Conservation (phyloP, 176 grass and related monocot genomes). For the Zoysia pacifica region DNA sequence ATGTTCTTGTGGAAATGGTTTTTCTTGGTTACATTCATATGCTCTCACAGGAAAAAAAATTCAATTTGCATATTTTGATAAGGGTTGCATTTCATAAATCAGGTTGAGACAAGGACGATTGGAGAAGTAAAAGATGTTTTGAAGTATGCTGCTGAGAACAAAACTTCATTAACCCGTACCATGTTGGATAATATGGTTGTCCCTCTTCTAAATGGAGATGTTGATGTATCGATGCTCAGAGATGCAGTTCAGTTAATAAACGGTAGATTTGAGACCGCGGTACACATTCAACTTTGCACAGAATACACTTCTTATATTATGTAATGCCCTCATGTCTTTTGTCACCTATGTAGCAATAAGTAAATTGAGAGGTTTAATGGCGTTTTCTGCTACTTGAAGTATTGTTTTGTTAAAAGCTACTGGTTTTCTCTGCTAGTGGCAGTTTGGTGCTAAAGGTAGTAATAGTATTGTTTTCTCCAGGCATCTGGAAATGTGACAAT, state of each 20-base stretch:
- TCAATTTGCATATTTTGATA: neutral
- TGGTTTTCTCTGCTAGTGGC: neutral
- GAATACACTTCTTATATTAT: neutral
- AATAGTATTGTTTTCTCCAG: conserved; percentile 42
- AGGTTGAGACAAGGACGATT: conserved; percentile 96
- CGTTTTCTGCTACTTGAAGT: neutral
- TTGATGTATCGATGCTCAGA: conserved; percentile 96
- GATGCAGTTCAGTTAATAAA: conserved; percentile 82
- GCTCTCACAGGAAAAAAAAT: neutral
- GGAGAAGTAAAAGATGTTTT: conserved; percentile 81
- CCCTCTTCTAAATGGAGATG: conserved; percentile 68
- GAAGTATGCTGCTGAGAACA: conserved; percentile 69
- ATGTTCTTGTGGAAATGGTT: too few species aligned
- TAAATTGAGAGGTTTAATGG: neutral
- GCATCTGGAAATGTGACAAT: conserved; percentile 96
- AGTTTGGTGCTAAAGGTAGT: neutral
- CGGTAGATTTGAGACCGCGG: conserved; percentile 94
- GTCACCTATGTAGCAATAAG: neutral
- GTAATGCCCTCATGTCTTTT: neutral
- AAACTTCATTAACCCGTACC: conserved; percentile 77
- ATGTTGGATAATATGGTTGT: conserved; percentile 99
- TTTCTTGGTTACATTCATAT: neutral
- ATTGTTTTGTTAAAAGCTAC: neutral
- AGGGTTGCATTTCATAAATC: conserved; percentile 9
- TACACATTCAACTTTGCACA: conserved; percentile 33